Evolutionary conservation across 2,329 filamentous ascomycete species (phyloP).

Genomic region (Camillea tinctor): DNA sequence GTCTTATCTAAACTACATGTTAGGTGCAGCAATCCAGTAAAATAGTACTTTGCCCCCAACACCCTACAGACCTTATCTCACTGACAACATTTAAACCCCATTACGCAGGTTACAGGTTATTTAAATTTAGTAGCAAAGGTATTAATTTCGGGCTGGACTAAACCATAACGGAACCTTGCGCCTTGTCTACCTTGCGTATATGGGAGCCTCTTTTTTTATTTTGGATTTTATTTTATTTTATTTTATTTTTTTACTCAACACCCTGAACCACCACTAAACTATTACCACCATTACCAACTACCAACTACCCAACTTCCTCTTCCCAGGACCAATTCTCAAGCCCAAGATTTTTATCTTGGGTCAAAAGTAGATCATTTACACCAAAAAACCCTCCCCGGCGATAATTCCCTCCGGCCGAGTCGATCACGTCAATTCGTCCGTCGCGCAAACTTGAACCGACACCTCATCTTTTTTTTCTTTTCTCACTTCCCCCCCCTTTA

Average conservation of each 20-base stretch:
- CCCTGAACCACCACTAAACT: no score
- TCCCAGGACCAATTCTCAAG: background rate
- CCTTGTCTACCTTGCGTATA: no score
- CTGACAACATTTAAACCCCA: no score
- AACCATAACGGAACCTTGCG: background rate
- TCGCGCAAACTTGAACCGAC: background rate
- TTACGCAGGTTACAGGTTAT: constrained; percentile 4
- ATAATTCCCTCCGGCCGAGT: background rate
- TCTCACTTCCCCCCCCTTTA: background rate
- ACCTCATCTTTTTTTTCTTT: background rate
- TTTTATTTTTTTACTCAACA: no score
- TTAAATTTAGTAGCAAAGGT: constrained; percentile 14
- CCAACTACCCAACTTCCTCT: background rate
- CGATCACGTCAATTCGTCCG: background rate
- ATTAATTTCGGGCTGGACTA: constrained; percentile 14
- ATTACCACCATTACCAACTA: no score
- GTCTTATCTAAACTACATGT: no score
- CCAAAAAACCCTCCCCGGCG: background rate
- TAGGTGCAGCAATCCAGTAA: no score
- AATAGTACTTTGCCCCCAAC: no score
- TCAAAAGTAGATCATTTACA: background rate
- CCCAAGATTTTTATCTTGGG: background rate
- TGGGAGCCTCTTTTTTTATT: no score
- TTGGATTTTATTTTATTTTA: no score
- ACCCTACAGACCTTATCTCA: no score